A percentile compares a stretch with the other conserved stretches of the same genome.
phyloP scores from a whole-genome alignment of 1,284 basidiomycete genomes.

The Fomitopsis schrenkii region DNA sequence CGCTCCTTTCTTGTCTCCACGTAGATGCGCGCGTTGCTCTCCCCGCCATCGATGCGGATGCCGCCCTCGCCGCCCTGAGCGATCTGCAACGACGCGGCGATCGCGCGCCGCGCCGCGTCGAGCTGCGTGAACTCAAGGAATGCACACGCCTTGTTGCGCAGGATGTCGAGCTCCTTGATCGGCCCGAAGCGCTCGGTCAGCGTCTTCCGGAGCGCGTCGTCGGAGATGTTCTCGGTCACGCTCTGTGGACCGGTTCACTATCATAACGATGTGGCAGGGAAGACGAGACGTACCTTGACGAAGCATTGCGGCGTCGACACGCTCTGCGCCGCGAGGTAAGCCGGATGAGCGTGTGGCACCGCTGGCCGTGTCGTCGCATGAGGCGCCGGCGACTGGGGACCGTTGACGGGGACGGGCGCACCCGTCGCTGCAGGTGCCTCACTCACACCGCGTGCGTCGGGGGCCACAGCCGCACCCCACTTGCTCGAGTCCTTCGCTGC shows the following conservation, averaged over 20 bases:
- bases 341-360: conserved; percentile 38
- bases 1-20: conserved; percentile 92
- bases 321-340: conserved; percentile 51
- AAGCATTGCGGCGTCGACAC: conserved; percentile 77
- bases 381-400: conserved; percentile 47
- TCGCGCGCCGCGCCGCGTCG: conserved; percentile 83
- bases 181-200: conserved; percentile 78
- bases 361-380: conserved; percentile 31
- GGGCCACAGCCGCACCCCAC: conserved; percentile 76
- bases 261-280: conserved; percentile 2
- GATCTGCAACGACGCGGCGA: conserved; percentile 63
- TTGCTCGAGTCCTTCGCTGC: conserved; percentile 77
- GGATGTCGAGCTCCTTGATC: conserved; percentile 87
- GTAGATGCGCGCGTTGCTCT: conserved; percentile 54
- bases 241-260: conserved; percentile 37
- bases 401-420: conserved; percentile 41
- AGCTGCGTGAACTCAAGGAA: conserved; percentile 87
- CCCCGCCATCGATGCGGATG: conserved; percentile 68
- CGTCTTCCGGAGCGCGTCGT: conserved; percentile 50
- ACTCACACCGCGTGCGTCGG: conserved; percentile 67
- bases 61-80: conserved; percentile 83
- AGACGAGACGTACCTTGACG: conserved; percentile 64
- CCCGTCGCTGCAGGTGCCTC: conserved; percentile 49
- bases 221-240: conserved; percentile 72
- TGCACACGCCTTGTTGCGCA: conserved; percentile 86